Conservation (phyloP, 257 asterid species). For the Lycium ferocissimum region DNA sequence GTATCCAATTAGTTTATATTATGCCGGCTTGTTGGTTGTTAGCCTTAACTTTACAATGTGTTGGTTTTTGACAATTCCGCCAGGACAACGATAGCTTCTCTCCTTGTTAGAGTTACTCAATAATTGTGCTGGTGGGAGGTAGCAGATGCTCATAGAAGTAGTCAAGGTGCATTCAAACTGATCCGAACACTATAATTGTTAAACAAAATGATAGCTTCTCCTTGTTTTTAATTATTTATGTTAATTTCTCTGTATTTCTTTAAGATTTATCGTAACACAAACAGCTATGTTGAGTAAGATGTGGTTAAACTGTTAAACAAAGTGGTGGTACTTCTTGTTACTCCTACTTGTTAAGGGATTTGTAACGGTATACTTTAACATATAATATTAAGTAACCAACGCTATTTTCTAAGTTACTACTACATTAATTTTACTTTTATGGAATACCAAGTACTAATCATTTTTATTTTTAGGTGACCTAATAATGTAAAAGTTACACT, state of each 20-base stretch:
- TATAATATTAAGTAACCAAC: too few species aligned
- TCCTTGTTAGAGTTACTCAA: not conserved
- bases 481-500: too few species aligned
- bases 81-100: slow-evolving; percentile 10
- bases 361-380: too few species aligned
- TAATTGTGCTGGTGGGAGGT: too few species aligned
- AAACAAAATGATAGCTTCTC: not conserved
- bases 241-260: not conserved
- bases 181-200: too few species aligned
- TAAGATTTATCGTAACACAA: not conserved
- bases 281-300: not conserved
- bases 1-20: slow-evolving; percentile 30
- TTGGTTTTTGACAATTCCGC: slow-evolving; percentile 1
- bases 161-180: too few species aligned
- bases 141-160: too few species aligned
- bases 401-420: too few species aligned
- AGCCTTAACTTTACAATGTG: slow-evolving; percentile 28
- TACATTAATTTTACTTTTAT: too few species aligned
- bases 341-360: not conserved
- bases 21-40: slow-evolving; percentile 56
- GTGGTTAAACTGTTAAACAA: not conserved
- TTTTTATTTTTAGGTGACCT: too few species aligned
- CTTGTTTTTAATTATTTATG: not conserved
- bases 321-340: not conserved
- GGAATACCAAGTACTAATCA: too few species aligned